phyloP scores from a whole-genome alignment of 352 stramenopile species.

The Phytophthora ramorum region DNA sequence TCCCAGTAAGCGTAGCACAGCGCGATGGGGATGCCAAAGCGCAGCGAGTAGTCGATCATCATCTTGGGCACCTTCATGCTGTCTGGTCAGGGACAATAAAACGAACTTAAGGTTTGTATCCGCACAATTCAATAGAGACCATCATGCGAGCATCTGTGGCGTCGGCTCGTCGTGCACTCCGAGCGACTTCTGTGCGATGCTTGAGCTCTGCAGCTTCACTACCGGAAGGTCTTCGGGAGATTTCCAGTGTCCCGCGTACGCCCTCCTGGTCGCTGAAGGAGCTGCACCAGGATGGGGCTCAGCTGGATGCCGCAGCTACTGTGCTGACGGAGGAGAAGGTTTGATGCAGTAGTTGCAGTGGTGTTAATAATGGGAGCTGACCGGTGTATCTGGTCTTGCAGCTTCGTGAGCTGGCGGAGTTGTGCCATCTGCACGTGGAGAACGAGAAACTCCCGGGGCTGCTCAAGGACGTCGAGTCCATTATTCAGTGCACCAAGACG shows the following conservation, averaged over 20 bases:
- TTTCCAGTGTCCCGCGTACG: slow-evolving; percentile 63
- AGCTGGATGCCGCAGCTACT: slow-evolving; percentile 45
- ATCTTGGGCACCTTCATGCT: slow-evolving; percentile 88
- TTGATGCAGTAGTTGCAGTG: neutral
- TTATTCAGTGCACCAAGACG: slow-evolving; percentile 90
- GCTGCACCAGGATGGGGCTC: slow-evolving; percentile 67
- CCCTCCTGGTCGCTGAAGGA: slow-evolving; percentile 86
- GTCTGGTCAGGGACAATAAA: neutral
- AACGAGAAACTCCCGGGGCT: slow-evolving; percentile 72
- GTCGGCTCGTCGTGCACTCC: slow-evolving; percentile 14
- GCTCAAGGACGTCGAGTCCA: slow-evolving; percentile 85
- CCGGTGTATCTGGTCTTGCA: slow-evolving; percentile 18
- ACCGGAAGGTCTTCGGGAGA: slow-evolving; percentile 65
- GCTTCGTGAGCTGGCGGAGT: slow-evolving; percentile 79
- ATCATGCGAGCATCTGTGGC: slow-evolving; percentile 20
- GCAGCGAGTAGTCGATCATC: slow-evolving; percentile 76
- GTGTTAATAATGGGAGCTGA: neutral
- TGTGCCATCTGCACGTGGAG: slow-evolving; percentile 85
- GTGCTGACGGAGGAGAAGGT: slow-evolving; percentile 77
- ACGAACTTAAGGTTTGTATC: slow-evolving; percentile 17
- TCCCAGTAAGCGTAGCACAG: slow-evolving; percentile 77
- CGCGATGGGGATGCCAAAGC: slow-evolving; percentile 78
- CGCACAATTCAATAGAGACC: slow-evolving; percentile 9
- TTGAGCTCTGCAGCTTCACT: slow-evolving; percentile 32
- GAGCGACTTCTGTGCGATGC: slow-evolving; percentile 4